Evolutionary conservation across 176 grass and related monocot species (phyloP).

Genomic region (Cenchrus americanus): DNA sequence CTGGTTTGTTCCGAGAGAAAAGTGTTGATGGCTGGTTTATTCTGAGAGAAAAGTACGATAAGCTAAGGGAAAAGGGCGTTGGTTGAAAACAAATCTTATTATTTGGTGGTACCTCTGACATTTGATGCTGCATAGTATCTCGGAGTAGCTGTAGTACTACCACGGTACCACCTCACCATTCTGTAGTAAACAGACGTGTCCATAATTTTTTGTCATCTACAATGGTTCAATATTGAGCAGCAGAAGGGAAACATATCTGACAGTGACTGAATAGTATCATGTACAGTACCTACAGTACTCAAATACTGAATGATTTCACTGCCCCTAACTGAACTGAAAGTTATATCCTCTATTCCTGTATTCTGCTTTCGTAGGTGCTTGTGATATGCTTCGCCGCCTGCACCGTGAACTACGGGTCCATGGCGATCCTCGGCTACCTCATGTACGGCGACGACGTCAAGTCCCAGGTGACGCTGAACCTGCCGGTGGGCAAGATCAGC

Average conservation of each 20-base stretch:
- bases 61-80: too few species aligned
- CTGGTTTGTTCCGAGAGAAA: too few species aligned
- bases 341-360: background rate
- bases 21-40: too few species aligned
- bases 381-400: conserved; percentile 63
- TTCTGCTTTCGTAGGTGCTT: conserved; percentile 50
- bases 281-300: background rate
- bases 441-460: conserved; percentile 71
- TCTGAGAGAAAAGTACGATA: too few species aligned
- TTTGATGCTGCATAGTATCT: background rate
- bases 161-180: too few species aligned
- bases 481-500: conserved; percentile 61
- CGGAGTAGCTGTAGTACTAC: background rate
- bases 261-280: background rate
- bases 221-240: background rate
- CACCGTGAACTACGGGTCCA: conserved; percentile 67
- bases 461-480: conserved; percentile 82
- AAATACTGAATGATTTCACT: background rate
- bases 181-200: too few species aligned
- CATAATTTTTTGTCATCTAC: background rate
- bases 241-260: background rate
- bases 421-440: conserved; percentile 78
- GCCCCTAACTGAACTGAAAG: background rate
- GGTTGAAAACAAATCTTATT: background rate
- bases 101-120: background rate